phyloP scores from a whole-genome alignment of 179 eudicot species.

The Actinidia polygama region DNA sequence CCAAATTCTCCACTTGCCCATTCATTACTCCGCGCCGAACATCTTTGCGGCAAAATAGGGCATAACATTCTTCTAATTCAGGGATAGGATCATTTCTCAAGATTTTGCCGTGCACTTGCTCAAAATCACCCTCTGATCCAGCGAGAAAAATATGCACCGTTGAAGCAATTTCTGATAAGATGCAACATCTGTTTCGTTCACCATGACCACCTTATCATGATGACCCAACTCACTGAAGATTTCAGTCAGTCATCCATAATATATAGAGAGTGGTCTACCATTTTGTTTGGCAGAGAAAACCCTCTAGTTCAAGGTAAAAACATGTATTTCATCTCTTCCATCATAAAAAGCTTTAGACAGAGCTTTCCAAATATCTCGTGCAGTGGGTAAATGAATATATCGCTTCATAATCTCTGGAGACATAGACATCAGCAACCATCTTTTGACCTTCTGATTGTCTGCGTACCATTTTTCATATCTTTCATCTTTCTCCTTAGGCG shows the following conservation, averaged over 20 bases:
- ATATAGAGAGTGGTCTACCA: background rate
- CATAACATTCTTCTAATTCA: conserved; percentile 20
- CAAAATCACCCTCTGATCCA: conserved; percentile 23
- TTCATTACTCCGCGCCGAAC: conserved; percentile 11
- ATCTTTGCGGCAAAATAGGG: conserved; percentile 5
- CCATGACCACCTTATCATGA: conserved; percentile 14
- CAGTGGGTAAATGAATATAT: background rate
- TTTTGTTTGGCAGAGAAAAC: background rate
- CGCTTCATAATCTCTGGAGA: background rate
- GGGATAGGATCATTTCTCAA: conserved; percentile 12
- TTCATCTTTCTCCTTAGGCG: background rate
- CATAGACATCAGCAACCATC: background rate
- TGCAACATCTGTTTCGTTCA: background rate
- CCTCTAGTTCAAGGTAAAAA: background rate
- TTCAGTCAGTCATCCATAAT: background rate
- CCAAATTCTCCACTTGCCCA: background rate
- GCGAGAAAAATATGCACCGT: conserved; percentile 3
- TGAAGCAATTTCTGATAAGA: background rate
- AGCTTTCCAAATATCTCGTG: background rate
- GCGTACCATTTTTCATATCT: background rate
- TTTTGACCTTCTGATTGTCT: background rate
- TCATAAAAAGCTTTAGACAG: background rate
- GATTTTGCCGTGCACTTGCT: conserved; percentile 28
- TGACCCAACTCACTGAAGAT: background rate
- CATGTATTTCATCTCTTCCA: background rate